Conservation (phyloP, 169 alveolate species). For the Eimeria necatrix region DNA sequence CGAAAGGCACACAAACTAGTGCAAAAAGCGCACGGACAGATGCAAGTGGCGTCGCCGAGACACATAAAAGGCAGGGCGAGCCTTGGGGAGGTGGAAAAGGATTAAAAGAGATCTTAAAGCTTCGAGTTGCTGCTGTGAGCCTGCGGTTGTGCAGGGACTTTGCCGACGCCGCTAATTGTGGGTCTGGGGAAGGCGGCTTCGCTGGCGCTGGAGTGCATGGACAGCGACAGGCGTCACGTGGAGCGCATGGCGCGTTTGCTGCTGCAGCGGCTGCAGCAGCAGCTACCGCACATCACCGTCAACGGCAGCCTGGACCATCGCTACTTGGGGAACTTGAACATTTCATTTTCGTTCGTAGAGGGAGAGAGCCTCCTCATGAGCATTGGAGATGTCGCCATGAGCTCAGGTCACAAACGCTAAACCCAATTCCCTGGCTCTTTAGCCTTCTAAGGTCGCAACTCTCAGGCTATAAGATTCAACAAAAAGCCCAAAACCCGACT, state of each 20-base stretch:
- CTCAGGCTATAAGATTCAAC: not conserved
- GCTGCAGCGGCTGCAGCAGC: slow-evolving; percentile 39
- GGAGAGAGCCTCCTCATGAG: slow-evolving; percentile 93
- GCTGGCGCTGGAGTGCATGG: slow-evolving; percentile 95
- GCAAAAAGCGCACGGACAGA: not conserved
- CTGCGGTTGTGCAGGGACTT: slow-evolving; percentile 82
- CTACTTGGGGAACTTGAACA: slow-evolving; percentile 95
- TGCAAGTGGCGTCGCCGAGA: not conserved
- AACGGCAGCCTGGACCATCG: slow-evolving; percentile 85
- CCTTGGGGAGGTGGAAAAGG: not conserved
- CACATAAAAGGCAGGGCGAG: not conserved
- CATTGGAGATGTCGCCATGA: slow-evolving; percentile 80
- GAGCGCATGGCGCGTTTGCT: slow-evolving; percentile 83
- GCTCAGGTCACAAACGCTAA: slow-evolving; percentile 58
- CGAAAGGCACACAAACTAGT: not conserved
- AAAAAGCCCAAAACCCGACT: not conserved
- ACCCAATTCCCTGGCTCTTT: not conserved
- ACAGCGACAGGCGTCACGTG: slow-evolving; percentile 94
- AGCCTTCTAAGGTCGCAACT: no score
- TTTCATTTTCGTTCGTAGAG: slow-evolving; percentile 97
- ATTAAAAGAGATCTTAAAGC: not conserved
- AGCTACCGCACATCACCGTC: slow-evolving; percentile 81
- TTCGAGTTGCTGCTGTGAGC: not conserved
- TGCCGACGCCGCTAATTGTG: slow-evolving; percentile 95
- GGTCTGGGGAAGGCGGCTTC: slow-evolving; percentile 98